These are phyloP conservation scores for Fraxinus nigra DNA, from an alignment of 305 asterid genomes.

Conservation along the genomic window DNA sequence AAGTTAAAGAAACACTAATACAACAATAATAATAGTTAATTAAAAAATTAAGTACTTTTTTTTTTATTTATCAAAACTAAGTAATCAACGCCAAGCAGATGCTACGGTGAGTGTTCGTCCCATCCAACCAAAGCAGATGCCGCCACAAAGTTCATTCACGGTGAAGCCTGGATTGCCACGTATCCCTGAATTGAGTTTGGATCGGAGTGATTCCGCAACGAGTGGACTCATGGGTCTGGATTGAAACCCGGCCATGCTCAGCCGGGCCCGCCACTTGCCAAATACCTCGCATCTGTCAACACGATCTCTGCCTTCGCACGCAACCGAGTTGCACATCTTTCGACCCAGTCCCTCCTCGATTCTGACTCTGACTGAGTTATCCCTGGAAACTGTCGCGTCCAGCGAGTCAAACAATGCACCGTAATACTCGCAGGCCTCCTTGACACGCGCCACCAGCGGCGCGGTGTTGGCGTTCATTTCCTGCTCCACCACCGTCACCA, in stretches of 20 bases:
- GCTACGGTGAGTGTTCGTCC: constrained; percentile 81
- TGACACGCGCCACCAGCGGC: constrained; percentile 65
- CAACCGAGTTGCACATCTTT: constrained; percentile 72
- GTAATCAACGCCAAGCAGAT: constrained; percentile 74
- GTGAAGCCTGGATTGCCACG: constrained; percentile 85
- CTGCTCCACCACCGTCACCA: constrained; percentile 80
- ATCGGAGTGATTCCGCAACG: constrained; percentile 47
- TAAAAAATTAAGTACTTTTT: background rate
- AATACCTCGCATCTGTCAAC: constrained; percentile 86
- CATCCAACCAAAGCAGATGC: constrained; percentile 81
- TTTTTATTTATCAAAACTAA: background rate
- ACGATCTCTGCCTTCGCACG: constrained; percentile 96
- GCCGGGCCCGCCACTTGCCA: constrained; percentile 95
- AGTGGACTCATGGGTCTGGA: constrained; percentile 45
- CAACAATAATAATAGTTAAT: constrained; percentile 19
- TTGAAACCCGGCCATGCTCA: constrained; percentile 85
- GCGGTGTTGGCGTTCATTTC: constrained; percentile 80
- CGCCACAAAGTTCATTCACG: constrained; percentile 64
- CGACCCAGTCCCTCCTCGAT: constrained; percentile 89
- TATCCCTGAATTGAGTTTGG: constrained; percentile 52
- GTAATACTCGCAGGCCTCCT: constrained; percentile 66
- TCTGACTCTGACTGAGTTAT: constrained; percentile 42
- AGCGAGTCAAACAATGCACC: constrained; percentile 75
- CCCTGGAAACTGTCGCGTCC: constrained; percentile 55
- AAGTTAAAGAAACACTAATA: constrained; percentile 17